A percentile compares a stretch with the other conserved stretches of the same genome.
phyloP scores from a whole-genome alignment of 1,284 basidiomycete species.

The Irpex rosettiformis region DNA sequence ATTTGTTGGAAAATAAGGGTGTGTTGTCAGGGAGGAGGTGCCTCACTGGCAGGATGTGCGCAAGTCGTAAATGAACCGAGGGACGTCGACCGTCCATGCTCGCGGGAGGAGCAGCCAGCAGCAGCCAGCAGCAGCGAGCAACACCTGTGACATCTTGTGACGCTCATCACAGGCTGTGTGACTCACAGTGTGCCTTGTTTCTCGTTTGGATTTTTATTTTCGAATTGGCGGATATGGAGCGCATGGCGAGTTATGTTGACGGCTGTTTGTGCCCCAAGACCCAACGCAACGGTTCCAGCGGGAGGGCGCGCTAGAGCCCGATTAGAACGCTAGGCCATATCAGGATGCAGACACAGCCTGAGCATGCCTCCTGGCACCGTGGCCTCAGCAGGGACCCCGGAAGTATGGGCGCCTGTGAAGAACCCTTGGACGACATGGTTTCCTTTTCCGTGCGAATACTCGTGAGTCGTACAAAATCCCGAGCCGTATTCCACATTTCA shows the following conservation, averaged over 20 bases:
- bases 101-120: not conserved
- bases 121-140: not conserved
- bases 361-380: constrained; percentile 11
- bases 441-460: constrained; percentile 8
- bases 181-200: constrained; percentile 15
- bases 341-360: constrained; percentile 15
- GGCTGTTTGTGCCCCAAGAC: constrained; percentile 7
- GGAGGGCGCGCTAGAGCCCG: constrained; percentile 12
- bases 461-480: constrained; percentile 15
- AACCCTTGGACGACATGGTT: not conserved
- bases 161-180: constrained; percentile 4
- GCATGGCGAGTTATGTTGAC: constrained; percentile 10
- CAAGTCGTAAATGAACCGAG: not conserved
- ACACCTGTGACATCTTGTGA: not conserved
- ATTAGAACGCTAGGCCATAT: constrained; percentile 14
- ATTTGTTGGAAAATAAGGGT: no score
- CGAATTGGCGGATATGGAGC: constrained; percentile 12
- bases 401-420: not conserved
- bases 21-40: not conserved
- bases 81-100: no score
- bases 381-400: constrained; percentile 6
- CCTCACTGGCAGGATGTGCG: not conserved
- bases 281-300: constrained; percentile 11
- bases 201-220: constrained; percentile 12
- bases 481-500: constrained; percentile 3